A percentile compares a stretch with the other conserved stretches of the same genome.
Conservation (phyloP, 1,284 basidiomycete genomes). For the Cerioporus squamosus region DNA sequence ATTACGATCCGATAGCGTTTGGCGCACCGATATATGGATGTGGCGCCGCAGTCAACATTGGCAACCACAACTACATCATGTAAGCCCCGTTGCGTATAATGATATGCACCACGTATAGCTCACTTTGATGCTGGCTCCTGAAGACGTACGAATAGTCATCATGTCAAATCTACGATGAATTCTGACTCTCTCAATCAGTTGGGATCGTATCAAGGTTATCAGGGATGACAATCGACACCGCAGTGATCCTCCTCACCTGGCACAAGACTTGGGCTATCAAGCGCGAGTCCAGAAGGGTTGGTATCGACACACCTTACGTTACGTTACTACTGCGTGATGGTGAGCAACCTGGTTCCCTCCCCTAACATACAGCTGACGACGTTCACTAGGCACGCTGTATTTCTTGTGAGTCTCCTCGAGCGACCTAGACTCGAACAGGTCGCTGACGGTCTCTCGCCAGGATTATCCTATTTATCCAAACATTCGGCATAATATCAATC, state of each 20-base stretch:
- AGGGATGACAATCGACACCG: slow-evolving; percentile 12
- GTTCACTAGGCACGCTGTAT: slow-evolving; percentile 23
- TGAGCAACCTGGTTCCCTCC: slow-evolving; percentile 1
- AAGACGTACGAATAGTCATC: no score
- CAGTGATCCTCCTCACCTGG: slow-evolving; percentile 28
- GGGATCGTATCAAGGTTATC: slow-evolving; percentile 3
- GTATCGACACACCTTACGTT: slow-evolving; percentile 17
- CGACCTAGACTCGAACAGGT: not conserved
- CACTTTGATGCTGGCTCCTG: no score
- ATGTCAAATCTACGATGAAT: no score
- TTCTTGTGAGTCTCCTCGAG: slow-evolving; percentile 17
- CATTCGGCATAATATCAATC: slow-evolving; percentile 20
- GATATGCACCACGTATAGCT: no score
- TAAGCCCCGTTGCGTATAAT: not conserved
- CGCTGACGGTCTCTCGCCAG: not conserved
- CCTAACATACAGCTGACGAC: not conserved
- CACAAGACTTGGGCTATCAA: slow-evolving; percentile 25
- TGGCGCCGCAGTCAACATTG: slow-evolving; percentile 7
- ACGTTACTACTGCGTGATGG: slow-evolving; percentile 29
- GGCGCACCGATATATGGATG: slow-evolving; percentile 26
- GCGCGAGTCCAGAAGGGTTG: slow-evolving; percentile 20
- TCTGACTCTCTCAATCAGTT: not conserved
- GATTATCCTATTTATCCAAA: slow-evolving; percentile 19
- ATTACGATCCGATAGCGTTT: slow-evolving; percentile 25
- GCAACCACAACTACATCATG: not conserved